Conservation (phyloP, 495 filamentous ascomycete genomes). For the Letharia columbiana region DNA sequence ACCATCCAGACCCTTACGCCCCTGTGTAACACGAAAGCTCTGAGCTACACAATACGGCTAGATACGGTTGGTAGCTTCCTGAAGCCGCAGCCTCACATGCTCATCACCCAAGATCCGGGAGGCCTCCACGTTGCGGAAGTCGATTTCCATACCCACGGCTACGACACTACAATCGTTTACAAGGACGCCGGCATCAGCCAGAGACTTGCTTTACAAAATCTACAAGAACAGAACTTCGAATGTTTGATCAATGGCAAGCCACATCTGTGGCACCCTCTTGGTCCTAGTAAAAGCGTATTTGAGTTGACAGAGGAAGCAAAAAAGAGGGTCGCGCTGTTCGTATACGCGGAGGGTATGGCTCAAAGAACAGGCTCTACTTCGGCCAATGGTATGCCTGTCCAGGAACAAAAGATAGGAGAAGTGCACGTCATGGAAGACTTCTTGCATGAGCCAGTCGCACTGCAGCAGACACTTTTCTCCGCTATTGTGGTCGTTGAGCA, state of each 20-base stretch:
- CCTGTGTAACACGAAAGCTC: slow-evolving; percentile 27
- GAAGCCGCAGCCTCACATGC: slow-evolving; percentile 18
- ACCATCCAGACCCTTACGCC: slow-evolving; percentile 46
- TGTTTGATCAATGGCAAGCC: slow-evolving; percentile 48
- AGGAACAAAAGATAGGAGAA: slow-evolving; percentile 13
- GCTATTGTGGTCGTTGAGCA: slow-evolving; percentile 18
- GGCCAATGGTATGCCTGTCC: not conserved
- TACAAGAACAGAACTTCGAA: slow-evolving; percentile 43
- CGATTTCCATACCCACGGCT: slow-evolving; percentile 72
- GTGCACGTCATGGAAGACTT: slow-evolving; percentile 15
- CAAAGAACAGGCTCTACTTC: not conserved
- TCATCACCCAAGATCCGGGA: slow-evolving; percentile 6
- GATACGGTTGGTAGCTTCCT: slow-evolving; percentile 32
- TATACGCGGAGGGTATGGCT: slow-evolving; percentile 25
- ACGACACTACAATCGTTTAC: slow-evolving; percentile 82
- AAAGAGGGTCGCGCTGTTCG: slow-evolving; percentile 51
- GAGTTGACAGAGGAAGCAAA: slow-evolving; percentile 60
- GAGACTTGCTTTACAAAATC: slow-evolving; percentile 36
- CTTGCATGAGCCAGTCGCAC: not conserved
- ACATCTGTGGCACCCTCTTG: slow-evolving; percentile 74
- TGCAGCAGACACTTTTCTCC: slow-evolving; percentile 16
- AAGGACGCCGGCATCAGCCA: not conserved
- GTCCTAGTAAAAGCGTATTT: slow-evolving; percentile 73
- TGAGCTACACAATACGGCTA: slow-evolving; percentile 32
- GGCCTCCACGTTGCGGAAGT: slow-evolving; percentile 37